phyloP scores from a whole-genome alignment of 176 grass and related monocot genomes.

The Chrysopogon serrulatus region DNA sequence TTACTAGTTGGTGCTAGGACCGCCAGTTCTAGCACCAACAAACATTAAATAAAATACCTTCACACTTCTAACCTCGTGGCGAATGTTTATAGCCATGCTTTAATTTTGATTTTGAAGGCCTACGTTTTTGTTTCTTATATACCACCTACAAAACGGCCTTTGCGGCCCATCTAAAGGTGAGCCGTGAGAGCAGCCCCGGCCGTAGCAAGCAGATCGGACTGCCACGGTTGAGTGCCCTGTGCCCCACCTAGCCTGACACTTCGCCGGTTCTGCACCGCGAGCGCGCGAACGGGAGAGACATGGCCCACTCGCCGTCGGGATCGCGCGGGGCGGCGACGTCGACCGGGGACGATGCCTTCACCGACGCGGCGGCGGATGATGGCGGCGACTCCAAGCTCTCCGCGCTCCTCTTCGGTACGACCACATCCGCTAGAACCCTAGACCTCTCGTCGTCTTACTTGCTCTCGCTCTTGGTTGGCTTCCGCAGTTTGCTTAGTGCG shows the following conservation, averaged over 20 bases:
- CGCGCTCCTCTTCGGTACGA: slow-evolving; percentile 35
- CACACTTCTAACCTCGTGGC: neutral
- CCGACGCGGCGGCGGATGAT: slow-evolving; percentile 5
- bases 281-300: neutral
- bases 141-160: neutral
- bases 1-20: no score
- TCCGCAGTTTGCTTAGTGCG: neutral
- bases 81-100: neutral
- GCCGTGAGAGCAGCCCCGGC: neutral
- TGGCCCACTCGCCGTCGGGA: slow-evolving; percentile 31
- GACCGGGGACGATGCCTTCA: slow-evolving; percentile 8
- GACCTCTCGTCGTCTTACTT: no score
- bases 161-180: neutral
- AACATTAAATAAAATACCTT: neutral
- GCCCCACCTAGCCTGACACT: neutral
- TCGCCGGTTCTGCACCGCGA: neutral
- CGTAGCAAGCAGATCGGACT: no score
- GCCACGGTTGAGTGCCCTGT: neutral
- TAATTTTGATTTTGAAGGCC: neutral
- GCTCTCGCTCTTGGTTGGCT: no score
- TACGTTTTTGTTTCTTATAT: neutral
- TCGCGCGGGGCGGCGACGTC: slow-evolving; percentile 32
- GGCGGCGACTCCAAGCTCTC: slow-evolving; percentile 34
- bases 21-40: no score
- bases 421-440: no score